Evolutionary conservation across 129 eudicot species (phyloP), one percentile per base, ranked within the genome.

Genomic region (Artemisia argyi): DNA sequence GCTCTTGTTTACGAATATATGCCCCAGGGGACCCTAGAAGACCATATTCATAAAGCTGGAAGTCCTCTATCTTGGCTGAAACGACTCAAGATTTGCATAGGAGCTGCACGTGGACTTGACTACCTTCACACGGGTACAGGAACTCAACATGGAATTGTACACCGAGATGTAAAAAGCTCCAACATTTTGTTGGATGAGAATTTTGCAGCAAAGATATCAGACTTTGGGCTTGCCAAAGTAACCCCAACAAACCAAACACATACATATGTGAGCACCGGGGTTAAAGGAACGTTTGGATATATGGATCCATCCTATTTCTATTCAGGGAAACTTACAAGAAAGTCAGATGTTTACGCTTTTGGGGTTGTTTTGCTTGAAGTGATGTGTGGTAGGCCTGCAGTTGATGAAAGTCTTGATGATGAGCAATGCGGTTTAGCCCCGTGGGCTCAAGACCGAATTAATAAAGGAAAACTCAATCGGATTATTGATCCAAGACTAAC

Each of bases 341-440:
- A 75, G 50, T 62, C 80, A 4, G 80, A 80, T 56, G 79, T 76
- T 11, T 80, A 74, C 26, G 60, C 84, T 11, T 74, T 80, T 55
- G 84, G 84, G 14, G 84, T 80, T 49, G 65, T 80, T 11, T 50
- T 80, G 53, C 62, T 80, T 66, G 84, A 75, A 65, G 84, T 80
- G 42, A 9, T 80, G 28, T 71, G 81, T 28, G 87, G 83, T 28
- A 79, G 72, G 75, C 75, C 78, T 30, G 79, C 83, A 14, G 76
- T 83, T 49, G 81, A 83, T 70, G 14, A 53, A 50, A 74, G 42
- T 11, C 58, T 78, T 32, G 71, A 28, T 19, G 83, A 64, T 57
- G 81, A 78, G 0, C 71, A 78, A 66, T 46, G 59, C 62, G 22
- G 74, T 60, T 81, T 82, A 18, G 63, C 73, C 35, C 22, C 20